phyloP scores from a whole-genome alignment of 2,329 filamentous ascomycete species.

The Cladosporium sp. region DNA sequence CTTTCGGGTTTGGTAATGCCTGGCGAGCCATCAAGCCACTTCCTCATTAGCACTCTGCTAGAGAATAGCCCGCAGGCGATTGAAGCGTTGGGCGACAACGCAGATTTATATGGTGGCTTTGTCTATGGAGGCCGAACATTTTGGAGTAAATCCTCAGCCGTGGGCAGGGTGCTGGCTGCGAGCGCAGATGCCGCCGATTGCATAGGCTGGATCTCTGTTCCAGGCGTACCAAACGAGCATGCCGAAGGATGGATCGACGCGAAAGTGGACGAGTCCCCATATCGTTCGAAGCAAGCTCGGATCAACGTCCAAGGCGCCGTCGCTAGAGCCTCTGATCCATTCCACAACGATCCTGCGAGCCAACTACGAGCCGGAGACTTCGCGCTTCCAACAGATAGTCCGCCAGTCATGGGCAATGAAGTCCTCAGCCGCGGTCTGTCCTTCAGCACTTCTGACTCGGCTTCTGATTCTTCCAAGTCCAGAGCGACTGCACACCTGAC shows the following conservation, averaged over 20 bases:
- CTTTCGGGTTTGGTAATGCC: conserved; percentile 53
- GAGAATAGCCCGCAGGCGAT: conserved; percentile 52
- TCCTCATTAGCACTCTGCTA: conserved; percentile 53
- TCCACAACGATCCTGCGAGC: conserved; percentile 19
- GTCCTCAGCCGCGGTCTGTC: conserved; percentile 23
- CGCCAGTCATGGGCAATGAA: conserved; percentile 25
- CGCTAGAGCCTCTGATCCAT: conserved; percentile 33
- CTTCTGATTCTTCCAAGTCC: neutral
- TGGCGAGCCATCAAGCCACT: conserved; percentile 49
- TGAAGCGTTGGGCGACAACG: conserved; percentile 44
- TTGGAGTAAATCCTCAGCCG: conserved; percentile 55
- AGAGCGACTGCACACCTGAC: conserved; percentile 22
- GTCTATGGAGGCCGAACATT: conserved; percentile 47
- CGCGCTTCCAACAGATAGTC: conserved; percentile 34
- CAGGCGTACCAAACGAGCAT: conserved; percentile 24
- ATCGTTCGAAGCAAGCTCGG: conserved; percentile 23
- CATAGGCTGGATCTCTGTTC: conserved; percentile 52
- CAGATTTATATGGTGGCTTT: conserved; percentile 54
- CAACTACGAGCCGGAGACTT: conserved; percentile 32
- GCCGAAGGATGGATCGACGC: conserved; percentile 50
- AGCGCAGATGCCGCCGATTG: conserved; percentile 43
- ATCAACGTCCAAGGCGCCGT: conserved; percentile 34
- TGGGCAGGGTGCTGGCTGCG: conserved; percentile 51
- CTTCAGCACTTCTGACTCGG: conserved; percentile 13
- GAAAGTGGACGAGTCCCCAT: conserved; percentile 23